A percentile compares a stretch with the other conserved stretches of the same genome.
Evolutionary conservation across 768 basidiomycete species (phyloP).

Genomic region (Leccinum ochraceum): DNA sequence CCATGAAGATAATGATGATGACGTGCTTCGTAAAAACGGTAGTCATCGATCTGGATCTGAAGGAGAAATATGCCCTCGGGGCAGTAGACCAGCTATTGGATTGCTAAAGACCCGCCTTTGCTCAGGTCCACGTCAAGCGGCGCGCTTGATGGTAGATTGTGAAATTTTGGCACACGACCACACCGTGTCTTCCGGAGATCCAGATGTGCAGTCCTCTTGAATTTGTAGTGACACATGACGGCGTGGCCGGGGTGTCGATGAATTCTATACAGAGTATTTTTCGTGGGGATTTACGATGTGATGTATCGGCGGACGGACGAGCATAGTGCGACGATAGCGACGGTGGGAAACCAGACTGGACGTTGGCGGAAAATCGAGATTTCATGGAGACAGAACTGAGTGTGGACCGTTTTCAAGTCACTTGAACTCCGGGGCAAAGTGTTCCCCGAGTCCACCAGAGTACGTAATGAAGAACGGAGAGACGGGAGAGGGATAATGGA

Average conservation of each 20-base stretch:
- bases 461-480: slow-evolving; percentile 25
- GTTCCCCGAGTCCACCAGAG: slow-evolving; percentile 23
- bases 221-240: slow-evolving; percentile 13
- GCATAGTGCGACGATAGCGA: slow-evolving; percentile 8
- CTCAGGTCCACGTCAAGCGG: slow-evolving; percentile 23
- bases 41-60: slow-evolving; percentile 1
- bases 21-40: slow-evolving; percentile 9
- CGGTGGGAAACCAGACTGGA: slow-evolving; percentile 6
- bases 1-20: background rate
- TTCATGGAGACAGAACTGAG: slow-evolving; percentile 23
- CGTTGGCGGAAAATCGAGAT: slow-evolving; percentile 18
- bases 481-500: slow-evolving; percentile 14
- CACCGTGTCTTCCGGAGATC: slow-evolving; percentile 11
- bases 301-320: slow-evolving; percentile 6
- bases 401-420: slow-evolving; percentile 24
- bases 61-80: slow-evolving; percentile 7
- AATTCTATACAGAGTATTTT: slow-evolving; percentile 10
- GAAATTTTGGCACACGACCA: slow-evolving; percentile 37
- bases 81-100: slow-evolving; percentile 15
- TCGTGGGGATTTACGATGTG: slow-evolving; percentile 4
- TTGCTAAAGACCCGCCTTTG: slow-evolving; percentile 26
- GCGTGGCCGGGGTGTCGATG: slow-evolving; percentile 11
- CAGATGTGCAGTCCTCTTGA: slow-evolving; percentile 7
- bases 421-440: slow-evolving; percentile 1
- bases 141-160: slow-evolving; percentile 24